Conservation (phyloP, 1,284 basidiomycete genomes). For the Inonotus hispidus region DNA sequence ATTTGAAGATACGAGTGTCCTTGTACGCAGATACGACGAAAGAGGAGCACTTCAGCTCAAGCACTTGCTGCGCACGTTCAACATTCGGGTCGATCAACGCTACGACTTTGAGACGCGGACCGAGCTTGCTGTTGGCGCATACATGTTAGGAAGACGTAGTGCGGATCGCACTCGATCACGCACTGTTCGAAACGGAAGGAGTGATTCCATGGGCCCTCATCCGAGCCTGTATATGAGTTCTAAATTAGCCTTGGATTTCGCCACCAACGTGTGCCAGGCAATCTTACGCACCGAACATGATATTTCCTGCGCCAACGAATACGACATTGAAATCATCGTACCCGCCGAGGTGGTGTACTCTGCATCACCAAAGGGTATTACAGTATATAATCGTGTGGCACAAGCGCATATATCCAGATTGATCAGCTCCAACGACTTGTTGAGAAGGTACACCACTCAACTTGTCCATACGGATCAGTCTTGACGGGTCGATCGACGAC, state of each 20-base stretch:
- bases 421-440: constrained; percentile 1
- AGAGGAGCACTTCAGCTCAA: constrained; percentile 88
- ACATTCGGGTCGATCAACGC: constrained; percentile 90
- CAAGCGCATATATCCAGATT: constrained; percentile 14
- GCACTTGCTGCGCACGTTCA: constrained; percentile 75
- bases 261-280: constrained; percentile 3
- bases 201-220: constrained; percentile 90
- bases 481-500: constrained; percentile 69
- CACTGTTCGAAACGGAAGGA: constrained; percentile 93
- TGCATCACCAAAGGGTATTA: background rate
- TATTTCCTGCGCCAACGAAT: constrained; percentile 90
- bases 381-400: background rate
- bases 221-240: constrained; percentile 49
- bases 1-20: constrained; percentile 84
- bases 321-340: constrained; percentile 81
- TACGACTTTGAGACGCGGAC: constrained; percentile 91
- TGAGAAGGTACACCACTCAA: constrained; percentile 28
- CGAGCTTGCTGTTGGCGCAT: constrained; percentile 72
- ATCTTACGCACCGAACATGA: constrained; percentile 75
- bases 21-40: constrained; percentile 94
- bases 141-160: constrained; percentile 15
- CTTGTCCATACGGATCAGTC: constrained; percentile 76
- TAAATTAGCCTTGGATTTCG: background rate
- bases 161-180: constrained; percentile 24
- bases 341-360: constrained; percentile 42